A percentile compares a stretch with the other conserved stretches of the same genome.
Conservation (phyloP, 768 basidiomycete genomes). For the Pleurotus cornucopiae region DNA sequence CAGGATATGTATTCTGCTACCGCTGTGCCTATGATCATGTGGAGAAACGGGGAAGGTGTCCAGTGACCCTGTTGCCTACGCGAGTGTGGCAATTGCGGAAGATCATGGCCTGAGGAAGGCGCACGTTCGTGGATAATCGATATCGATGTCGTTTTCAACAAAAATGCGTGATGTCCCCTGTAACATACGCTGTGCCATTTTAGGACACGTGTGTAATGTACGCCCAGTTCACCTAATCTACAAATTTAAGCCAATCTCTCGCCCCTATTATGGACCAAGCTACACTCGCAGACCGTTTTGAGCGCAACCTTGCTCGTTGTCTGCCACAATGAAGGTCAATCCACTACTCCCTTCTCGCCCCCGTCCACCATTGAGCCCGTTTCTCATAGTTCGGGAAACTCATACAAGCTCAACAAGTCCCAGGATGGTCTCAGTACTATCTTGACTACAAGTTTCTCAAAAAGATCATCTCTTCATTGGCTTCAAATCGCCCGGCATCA, state of each 20-base stretch:
- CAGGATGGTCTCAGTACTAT: constrained; percentile 95
- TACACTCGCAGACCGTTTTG: neutral
- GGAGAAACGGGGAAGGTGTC: constrained; percentile 74
- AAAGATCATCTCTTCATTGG: constrained; percentile 96
- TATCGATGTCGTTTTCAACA: constrained; percentile 17
- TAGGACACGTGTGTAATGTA: constrained; percentile 23
- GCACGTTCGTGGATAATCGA: constrained; percentile 44
- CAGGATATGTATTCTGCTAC: constrained; percentile 95
- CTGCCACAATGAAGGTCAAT: constrained; percentile 30
- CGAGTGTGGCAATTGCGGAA: constrained; percentile 83
- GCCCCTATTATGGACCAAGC: constrained; percentile 3
- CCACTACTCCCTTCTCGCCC: neutral
- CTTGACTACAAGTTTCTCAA: constrained; percentile 98
- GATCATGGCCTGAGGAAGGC: constrained; percentile 59
- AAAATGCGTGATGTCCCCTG: neutral
- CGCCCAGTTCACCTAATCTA: neutral
- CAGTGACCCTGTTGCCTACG: constrained; percentile 77
- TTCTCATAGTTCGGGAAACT: constrained; percentile 91
- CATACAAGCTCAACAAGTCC: constrained; percentile 92
- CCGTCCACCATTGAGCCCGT: constrained; percentile 6
- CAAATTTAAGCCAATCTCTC: constrained; percentile 7
- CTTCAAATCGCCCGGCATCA: constrained; percentile 83
- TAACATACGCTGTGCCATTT: constrained; percentile 8
- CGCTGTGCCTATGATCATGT: constrained; percentile 85
- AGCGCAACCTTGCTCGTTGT: neutral